Conservation (phyloP, 108 stramenopile species). For the Stephanodiscus triporus region DNA sequence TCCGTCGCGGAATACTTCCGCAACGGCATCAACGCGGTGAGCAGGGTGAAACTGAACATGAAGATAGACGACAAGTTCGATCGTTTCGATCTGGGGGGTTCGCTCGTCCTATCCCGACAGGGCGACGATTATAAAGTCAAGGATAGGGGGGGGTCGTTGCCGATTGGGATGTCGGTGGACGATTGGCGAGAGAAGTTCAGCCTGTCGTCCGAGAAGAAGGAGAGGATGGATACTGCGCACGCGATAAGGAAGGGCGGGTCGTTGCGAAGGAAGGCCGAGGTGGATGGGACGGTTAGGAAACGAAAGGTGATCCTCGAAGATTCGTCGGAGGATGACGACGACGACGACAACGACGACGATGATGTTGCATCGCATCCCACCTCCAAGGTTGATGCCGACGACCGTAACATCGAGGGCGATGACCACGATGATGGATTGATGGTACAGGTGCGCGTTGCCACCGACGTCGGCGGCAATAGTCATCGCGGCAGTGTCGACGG, state of each 20-base stretch:
- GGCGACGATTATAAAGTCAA: slow-evolving; percentile 58
- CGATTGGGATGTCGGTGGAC: slow-evolving; percentile 35
- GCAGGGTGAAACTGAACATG: slow-evolving; percentile 19
- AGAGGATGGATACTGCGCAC: not conserved
- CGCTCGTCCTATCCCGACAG: slow-evolving; percentile 47
- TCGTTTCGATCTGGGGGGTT: slow-evolving; percentile 43
- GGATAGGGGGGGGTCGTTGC: slow-evolving; percentile 60
- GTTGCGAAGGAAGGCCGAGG: not conserved
- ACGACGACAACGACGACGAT: not conserved
- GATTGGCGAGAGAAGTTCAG: slow-evolving; percentile 57
- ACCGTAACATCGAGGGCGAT: not conserved
- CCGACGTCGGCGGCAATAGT: not conserved
- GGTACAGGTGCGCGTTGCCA: slow-evolving; percentile 17
- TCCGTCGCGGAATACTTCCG: slow-evolving; percentile 35
- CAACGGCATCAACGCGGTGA: slow-evolving; percentile 44
- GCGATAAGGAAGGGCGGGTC: not conserved
- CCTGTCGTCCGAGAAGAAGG: not conserved
- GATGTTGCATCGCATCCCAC: not conserved
- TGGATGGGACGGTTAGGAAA: slow-evolving; percentile 10
- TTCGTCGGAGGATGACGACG: slow-evolving; percentile 29
- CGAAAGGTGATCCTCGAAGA: slow-evolving; percentile 22
- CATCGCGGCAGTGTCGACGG: not conserved
- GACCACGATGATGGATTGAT: slow-evolving; percentile 17
- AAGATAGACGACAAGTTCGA: slow-evolving; percentile 71
- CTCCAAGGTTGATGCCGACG: not conserved